A percentile compares a stretch with the other conserved stretches of the same genome.
These are phyloP conservation scores for Akebia trifoliata DNA, from an alignment of 164 flowering plant species.

Conservation along the genomic window DNA sequence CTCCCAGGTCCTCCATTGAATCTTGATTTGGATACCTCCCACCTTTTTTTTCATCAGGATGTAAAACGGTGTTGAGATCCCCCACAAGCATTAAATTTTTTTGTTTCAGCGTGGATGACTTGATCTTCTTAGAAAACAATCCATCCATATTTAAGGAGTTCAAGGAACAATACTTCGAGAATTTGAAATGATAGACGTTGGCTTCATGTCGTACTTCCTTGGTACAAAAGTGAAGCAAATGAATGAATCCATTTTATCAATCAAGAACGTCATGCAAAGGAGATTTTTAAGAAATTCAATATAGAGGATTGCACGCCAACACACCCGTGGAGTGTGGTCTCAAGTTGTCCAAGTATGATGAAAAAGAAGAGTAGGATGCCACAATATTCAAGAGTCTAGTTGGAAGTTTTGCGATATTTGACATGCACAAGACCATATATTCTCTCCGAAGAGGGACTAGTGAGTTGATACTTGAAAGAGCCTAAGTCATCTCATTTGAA, in stretches of 20 bases:
- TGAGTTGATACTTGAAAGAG: constrained; percentile 1
- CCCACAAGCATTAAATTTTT: too few relatives aligned
- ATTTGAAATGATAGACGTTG: not conserved
- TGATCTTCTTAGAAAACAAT: not conserved
- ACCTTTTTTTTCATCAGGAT: too few relatives aligned
- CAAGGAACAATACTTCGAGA: not conserved
- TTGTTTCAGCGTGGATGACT: not conserved
- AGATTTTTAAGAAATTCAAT: not conserved
- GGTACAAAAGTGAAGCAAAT: not conserved
- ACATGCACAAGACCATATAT: constrained; percentile 6
- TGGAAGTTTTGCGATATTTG: constrained; percentile 10
- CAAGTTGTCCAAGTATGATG: too few relatives aligned
- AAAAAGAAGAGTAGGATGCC: not conserved
- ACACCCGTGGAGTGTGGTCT: not conserved
- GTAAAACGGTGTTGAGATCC: too few relatives aligned
- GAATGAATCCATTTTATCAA: constrained; percentile 2
- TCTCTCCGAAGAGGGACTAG: not conserved
- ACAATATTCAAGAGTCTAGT: constrained; percentile 1
- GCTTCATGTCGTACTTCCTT: constrained; percentile 2
- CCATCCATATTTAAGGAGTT: not conserved
- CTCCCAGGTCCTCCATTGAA: too few relatives aligned
- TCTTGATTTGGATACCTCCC: too few relatives aligned
- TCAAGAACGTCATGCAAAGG: not conserved
- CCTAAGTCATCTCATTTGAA: not conserved
- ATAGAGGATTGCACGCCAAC: not conserved